Percentiles rank a stretch among this genome's conserved stretches.
These are phyloP conservation scores for Corymbia maculata DNA, from an alignment of 345 rosid genomes.

Conservation along the genomic window DNA sequence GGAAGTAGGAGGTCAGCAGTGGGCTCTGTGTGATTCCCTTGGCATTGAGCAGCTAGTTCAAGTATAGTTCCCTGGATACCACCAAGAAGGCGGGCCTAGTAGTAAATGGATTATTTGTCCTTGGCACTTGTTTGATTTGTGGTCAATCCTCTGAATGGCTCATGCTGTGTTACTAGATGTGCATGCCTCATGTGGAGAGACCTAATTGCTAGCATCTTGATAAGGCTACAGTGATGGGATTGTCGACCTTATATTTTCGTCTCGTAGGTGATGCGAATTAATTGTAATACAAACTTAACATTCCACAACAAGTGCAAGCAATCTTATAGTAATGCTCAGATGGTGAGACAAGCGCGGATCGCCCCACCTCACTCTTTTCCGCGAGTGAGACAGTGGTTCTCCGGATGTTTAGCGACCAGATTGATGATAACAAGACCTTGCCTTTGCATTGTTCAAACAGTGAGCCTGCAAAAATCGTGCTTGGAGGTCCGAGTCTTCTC, in stretches of 20 bases:
- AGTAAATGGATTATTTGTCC: not conserved
- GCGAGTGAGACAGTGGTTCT: not conserved
- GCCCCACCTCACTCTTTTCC: not conserved
- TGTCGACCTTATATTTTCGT: not conserved
- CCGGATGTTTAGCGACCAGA: not conserved
- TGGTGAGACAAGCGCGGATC: not conserved
- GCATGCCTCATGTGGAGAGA: not conserved
- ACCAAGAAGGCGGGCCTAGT: not conserved
- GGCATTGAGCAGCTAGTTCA: not conserved
- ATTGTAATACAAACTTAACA: not conserved
- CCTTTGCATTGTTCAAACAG: too few species aligned
- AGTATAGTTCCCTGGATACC: not conserved
- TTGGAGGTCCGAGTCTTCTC: not conserved
- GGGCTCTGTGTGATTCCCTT: not conserved
- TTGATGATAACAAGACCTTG: not conserved
- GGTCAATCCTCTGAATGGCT: not conserved
- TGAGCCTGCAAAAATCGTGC: not conserved
- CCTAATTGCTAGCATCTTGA: not conserved
- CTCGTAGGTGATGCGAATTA: not conserved
- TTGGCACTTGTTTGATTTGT: not conserved
- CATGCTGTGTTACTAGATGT: not conserved
- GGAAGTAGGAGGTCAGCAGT: not conserved
- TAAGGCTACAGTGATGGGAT: not conserved
- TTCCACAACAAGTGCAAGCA: not conserved
- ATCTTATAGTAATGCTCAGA: not conserved